Base-by-base conservation (phyloP, 2,329 filamentous ascomycete species). In the Cladosporium sp. region DNA sequence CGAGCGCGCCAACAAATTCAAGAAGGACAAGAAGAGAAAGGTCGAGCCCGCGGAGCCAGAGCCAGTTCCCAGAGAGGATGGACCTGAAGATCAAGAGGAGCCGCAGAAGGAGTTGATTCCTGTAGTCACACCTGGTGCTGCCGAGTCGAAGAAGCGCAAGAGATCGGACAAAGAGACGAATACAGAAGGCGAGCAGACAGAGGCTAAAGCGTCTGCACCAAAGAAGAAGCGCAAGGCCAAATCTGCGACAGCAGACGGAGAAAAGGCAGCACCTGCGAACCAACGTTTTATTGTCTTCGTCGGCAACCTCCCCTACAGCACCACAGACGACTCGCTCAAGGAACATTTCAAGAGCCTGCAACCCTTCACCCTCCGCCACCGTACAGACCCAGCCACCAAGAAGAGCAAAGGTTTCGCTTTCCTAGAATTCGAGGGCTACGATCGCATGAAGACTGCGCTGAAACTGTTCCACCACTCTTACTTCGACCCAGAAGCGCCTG, bases 361-460 rank as follows among this genome's bases (percentile, higher is more conserved):
- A 59, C 92, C 92, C 10, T 83, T 81, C 61, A 84, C 85, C 1
- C 84, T 95, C 58, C 91, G 94, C 25, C 88, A 92, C 67, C 86
- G 91, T 57, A 91, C 88, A 62, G 85, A 91, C 72, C 87, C 88
- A 70, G 81, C 87, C 69, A 83, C 85, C 14, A 83, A 82, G 63
- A 86, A 88, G 69, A 89, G 87, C 74, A 89, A 89, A 70, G 91
- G 92, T 39, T 90, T 91, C 73, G 92, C 91, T 6, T 96, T 97
- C 78, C 83, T 98, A 71, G 94, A 98, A 78, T 98, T 97, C 76
- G 88, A 88, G 69, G 85, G 88, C 70, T 96, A 89, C 79, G 91
- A 93, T 79, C 88, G 90, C 75, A 96, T 97, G 92, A 91, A 96
- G 83, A 95, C 92, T 34, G 96, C 92, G 75, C 84, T 98, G 67